phyloP scores from a whole-genome alignment of 495 filamentous ascomycete species.

The Xylaria cubensis region DNA sequence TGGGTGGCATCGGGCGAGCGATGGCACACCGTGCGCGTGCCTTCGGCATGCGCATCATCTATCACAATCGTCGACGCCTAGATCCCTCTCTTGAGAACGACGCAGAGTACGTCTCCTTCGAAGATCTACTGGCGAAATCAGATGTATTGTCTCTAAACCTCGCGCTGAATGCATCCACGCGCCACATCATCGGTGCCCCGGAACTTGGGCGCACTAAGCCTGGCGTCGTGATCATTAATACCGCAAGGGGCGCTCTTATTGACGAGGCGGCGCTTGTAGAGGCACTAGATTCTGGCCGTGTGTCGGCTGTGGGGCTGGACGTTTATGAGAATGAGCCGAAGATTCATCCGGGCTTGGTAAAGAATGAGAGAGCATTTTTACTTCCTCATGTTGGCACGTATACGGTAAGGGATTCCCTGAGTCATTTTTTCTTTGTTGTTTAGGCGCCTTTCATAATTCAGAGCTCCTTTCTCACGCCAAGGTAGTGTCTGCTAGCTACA shows the following conservation, averaged over 20 bases:
- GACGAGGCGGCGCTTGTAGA: constrained; percentile 75
- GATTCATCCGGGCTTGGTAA: constrained; percentile 72
- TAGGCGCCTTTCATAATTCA: background rate
- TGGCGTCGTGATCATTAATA: constrained; percentile 75
- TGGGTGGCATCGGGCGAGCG: constrained; percentile 82
- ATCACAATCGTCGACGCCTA: constrained; percentile 71
- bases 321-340: constrained; percentile 82
- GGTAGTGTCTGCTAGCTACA: background rate
- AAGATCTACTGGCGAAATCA: constrained; percentile 66
- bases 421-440: background rate
- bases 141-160: constrained; percentile 75
- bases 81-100: constrained; percentile 54
- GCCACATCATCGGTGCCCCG: constrained; percentile 68
- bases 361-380: constrained; percentile 73
- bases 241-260: constrained; percentile 73
- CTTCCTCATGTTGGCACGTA: constrained; percentile 83
- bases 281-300: constrained; percentile 72
- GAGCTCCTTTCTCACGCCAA: background rate
- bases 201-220: constrained; percentile 76
- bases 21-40: constrained; percentile 60
- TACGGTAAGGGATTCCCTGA: constrained; percentile 35
- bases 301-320: constrained; percentile 72
- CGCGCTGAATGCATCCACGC: constrained; percentile 68
- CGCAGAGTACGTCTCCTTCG: constrained; percentile 64
- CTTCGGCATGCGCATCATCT: constrained; percentile 74